phyloP scores from a whole-genome alignment of 768 basidiomycete genomes.

The Lactarius pseudohatsudake region DNA sequence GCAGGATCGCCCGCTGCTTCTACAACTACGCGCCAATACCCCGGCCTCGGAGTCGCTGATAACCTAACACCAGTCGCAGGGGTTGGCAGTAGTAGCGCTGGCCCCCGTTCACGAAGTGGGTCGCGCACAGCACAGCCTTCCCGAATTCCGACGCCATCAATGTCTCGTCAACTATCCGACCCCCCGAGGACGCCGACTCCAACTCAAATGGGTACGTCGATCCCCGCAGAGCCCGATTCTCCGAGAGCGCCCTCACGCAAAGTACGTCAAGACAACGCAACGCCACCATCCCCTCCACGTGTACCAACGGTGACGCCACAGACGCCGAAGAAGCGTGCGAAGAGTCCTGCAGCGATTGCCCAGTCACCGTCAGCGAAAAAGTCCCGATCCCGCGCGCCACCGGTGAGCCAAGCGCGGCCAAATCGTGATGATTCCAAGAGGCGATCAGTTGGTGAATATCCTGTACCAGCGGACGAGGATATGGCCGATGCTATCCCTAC shows the following conservation, averaged over 20 bases:
- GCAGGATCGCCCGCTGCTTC: slow-evolving; percentile 1
- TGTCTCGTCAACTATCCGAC: slow-evolving; percentile 45
- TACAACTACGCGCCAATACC: slow-evolving; percentile 12
- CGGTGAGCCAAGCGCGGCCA: slow-evolving; percentile 33
- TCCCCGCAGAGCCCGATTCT: slow-evolving; percentile 39
- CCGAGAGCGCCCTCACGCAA: slow-evolving; percentile 25
- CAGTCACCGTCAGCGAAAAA: slow-evolving; percentile 36
- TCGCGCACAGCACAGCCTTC: slow-evolving; percentile 26
- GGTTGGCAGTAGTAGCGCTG: slow-evolving; percentile 9
- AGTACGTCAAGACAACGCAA: slow-evolving; percentile 23
- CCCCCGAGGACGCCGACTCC: slow-evolving; percentile 47
- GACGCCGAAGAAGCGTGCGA: slow-evolving; percentile 43
- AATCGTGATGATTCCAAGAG: slow-evolving; percentile 47
- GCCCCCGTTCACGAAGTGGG: slow-evolving; percentile 22
- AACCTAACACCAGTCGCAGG: slow-evolving; percentile 13
- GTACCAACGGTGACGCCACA: slow-evolving; percentile 25
- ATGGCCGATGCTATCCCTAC: slow-evolving; percentile 76
- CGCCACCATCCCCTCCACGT: slow-evolving; percentile 23
- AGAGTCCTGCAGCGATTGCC: slow-evolving; percentile 47
- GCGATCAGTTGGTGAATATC: slow-evolving; percentile 67
- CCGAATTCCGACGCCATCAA: slow-evolving; percentile 27
- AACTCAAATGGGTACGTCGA: slow-evolving; percentile 35
- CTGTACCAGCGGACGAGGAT: slow-evolving; percentile 55
- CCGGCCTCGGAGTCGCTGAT: slow-evolving; percentile 20
- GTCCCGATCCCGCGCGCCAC: slow-evolving; percentile 43